These are phyloP conservation scores for Aurifilum marmelostoma DNA, from an alignment of 2,329 filamentous ascomycete species.

Conservation along the genomic window DNA sequence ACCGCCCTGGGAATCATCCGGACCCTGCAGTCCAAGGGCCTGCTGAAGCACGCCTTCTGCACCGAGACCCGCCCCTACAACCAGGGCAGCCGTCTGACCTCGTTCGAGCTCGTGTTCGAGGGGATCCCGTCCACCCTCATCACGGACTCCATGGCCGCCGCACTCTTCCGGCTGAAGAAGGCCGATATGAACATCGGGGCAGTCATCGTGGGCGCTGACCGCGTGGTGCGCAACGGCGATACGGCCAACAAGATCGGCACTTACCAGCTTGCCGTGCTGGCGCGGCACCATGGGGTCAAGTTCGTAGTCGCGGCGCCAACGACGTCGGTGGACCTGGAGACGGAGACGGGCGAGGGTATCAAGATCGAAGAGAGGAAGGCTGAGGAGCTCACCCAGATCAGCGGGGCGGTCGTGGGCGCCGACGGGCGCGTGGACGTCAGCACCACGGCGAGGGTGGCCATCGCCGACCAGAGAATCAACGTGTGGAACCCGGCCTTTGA, in stretches of 20 bases:
- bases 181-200: constrained; percentile 72
- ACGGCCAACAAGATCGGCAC: constrained; percentile 99
- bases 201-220: constrained; percentile 91
- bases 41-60: constrained; percentile 85
- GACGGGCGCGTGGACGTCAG: constrained; percentile 66
- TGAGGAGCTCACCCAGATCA: constrained; percentile 83
- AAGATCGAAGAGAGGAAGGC: constrained; percentile 85
- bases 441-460: constrained; percentile 73
- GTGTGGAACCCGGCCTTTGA: constrained; percentile 99
- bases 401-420: constrained; percentile 70
- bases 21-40: constrained; percentile 67
- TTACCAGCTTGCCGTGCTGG: constrained; percentile 89
- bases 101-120: constrained; percentile 96
- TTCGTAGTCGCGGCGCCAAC: constrained; percentile 95
- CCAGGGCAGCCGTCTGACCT: constrained; percentile 91
- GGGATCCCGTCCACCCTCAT: constrained; percentile 88
- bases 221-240: constrained; percentile 94
- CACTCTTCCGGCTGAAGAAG: constrained; percentile 71
- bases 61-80: constrained; percentile 98
- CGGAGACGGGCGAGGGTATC: constrained; percentile 76
- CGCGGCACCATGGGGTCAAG: constrained; percentile 83
- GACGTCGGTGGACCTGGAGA: constrained; percentile 88
- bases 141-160: constrained; percentile 95
- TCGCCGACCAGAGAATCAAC: constrained; percentile 74
- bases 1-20: constrained; percentile 94